These are phyloP conservation scores for Penicillium parvum DNA, from an alignment of 495 filamentous ascomycete species.

Conservation along the genomic window DNA sequence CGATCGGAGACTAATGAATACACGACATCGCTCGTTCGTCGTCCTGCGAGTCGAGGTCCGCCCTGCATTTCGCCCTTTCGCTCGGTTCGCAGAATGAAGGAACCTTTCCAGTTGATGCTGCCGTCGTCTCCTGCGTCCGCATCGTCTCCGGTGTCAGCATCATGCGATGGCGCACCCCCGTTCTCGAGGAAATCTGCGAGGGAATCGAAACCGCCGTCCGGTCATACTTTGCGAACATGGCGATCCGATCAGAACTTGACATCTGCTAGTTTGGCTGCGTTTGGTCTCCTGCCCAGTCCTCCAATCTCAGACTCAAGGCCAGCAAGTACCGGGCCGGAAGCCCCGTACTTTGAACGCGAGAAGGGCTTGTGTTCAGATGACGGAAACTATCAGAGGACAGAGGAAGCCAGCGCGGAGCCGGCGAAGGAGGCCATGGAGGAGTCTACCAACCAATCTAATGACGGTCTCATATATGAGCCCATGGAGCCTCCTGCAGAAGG, in stretches of 20 bases:
- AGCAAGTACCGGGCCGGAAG: slow-evolving; percentile 26
- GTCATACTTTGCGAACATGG: slow-evolving; percentile 37
- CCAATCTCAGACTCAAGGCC: slow-evolving; percentile 36
- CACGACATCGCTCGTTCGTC: slow-evolving; percentile 24
- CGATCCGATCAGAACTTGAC: slow-evolving; percentile 41
- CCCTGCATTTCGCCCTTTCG: slow-evolving; percentile 40
- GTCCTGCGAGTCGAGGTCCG: slow-evolving; percentile 24
- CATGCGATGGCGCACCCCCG: slow-evolving; percentile 22
- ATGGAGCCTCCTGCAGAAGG: neutral
- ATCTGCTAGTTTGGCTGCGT: slow-evolving; percentile 30
- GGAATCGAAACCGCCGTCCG: slow-evolving; percentile 13
- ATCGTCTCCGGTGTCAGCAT: slow-evolving; percentile 7
- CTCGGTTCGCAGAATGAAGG: slow-evolving; percentile 46
- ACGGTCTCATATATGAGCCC: neutral
- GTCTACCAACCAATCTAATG: neutral
- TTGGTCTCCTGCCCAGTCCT: slow-evolving; percentile 42
- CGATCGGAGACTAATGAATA: slow-evolving; percentile 25
- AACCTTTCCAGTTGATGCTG: slow-evolving; percentile 41
- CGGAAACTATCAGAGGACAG: neutral
- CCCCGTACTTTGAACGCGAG: slow-evolving; percentile 32
- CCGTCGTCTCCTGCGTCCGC: slow-evolving; percentile 31
- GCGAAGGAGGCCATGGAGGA: neutral
- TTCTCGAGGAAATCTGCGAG: slow-evolving; percentile 15
- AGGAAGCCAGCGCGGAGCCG: neutral
- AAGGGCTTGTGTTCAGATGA: slow-evolving; percentile 2